Base-by-base conservation (phyloP, 495 filamentous ascomycete genomes). In the Gamarada debralockiae region DNA sequence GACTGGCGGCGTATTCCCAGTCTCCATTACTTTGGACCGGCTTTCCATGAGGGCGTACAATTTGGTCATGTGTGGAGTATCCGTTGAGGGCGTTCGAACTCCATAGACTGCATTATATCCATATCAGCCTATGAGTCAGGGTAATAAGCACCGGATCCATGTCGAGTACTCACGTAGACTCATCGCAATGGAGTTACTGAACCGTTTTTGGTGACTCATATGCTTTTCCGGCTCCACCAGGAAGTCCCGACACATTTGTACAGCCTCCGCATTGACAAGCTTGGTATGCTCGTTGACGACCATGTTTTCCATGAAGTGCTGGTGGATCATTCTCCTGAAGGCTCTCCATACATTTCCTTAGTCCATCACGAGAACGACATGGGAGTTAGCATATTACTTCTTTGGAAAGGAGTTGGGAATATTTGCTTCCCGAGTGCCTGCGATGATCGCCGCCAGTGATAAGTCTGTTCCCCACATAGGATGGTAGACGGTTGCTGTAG, bases 1-100 rank as follows among this genome's bases (percentile, higher is more conserved):
- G n/a, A 57, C 40, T 3, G 54, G 54, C 22, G 54, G 54, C 9
- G 48, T 57, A 10, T 9, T 21, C 2, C 54, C 54, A 20, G 27
- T 37, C 38, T 56, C 53, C 46, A 50, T 48, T 0, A 78, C 56
- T 48, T 66, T 52, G 14, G 71, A 69, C 73, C 72, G 78, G 8
- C 67, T 59, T n/a, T 75, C 71, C 72, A 80, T 73, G 6, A 80
- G 29, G 15, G 64, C 20, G 56, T 74, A 76, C 4, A 80, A 65
- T 17, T 67, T 53, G 1, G 48, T 57, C 67, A 78, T 62, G 55
- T 62, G 67, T 21, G 31, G 44, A 9, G 50, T 64, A 49, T 52
- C 13, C 50, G 37, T 47, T 1, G 23, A 38, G 6, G 68, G 58
- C 0, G 70, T 73, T 2, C 75, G 67, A 33, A 74, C 65, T 7